phyloP scores from a whole-genome alignment of 2,329 filamentous ascomycete genomes.

The Fusarium luffae region DNA sequence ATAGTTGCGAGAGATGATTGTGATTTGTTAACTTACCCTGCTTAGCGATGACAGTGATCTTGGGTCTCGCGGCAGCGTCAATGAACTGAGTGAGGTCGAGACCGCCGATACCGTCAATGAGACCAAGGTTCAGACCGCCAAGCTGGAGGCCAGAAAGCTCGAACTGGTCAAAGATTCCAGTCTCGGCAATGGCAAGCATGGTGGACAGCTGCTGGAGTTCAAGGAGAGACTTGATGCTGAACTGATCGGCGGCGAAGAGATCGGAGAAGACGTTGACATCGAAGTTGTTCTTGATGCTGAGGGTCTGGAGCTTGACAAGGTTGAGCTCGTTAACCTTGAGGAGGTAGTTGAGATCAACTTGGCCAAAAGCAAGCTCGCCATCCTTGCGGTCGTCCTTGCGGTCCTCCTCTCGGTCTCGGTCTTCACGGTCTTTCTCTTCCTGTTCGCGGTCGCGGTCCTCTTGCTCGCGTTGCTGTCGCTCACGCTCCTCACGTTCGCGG shows the following conservation, averaged over 20 bases:
- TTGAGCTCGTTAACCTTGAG: slow-evolving; percentile 60
- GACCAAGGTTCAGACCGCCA: slow-evolving; percentile 46
- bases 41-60: slow-evolving; percentile 46
- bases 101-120: slow-evolving; percentile 44
- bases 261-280: slow-evolving; percentile 56
- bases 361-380: slow-evolving; percentile 55
- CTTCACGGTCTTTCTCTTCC: background rate
- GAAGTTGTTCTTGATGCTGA: slow-evolving; percentile 58
- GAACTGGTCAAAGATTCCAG: slow-evolving; percentile 47
- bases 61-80: slow-evolving; percentile 41
- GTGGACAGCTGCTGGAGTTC: slow-evolving; percentile 56
- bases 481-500: background rate
- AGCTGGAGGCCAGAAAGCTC: slow-evolving; percentile 46
- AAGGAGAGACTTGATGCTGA: slow-evolving; percentile 56
- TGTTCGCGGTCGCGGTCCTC: background rate
- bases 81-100: slow-evolving; percentile 49
- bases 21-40: slow-evolving; percentile 29
- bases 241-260: slow-evolving; percentile 54
- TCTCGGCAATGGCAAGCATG: slow-evolving; percentile 49
- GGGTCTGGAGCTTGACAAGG: slow-evolving; percentile 55
- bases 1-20: fast-evolving
- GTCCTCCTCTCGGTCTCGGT: background rate
- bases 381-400: slow-evolving; percentile 45
- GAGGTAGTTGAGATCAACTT: slow-evolving; percentile 58
- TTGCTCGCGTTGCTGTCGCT: background rate